Evolutionary conservation across 225 moss, liverwort and hornwort species (phyloP).

Genomic region (Thuidium tamariscinum): DNA sequence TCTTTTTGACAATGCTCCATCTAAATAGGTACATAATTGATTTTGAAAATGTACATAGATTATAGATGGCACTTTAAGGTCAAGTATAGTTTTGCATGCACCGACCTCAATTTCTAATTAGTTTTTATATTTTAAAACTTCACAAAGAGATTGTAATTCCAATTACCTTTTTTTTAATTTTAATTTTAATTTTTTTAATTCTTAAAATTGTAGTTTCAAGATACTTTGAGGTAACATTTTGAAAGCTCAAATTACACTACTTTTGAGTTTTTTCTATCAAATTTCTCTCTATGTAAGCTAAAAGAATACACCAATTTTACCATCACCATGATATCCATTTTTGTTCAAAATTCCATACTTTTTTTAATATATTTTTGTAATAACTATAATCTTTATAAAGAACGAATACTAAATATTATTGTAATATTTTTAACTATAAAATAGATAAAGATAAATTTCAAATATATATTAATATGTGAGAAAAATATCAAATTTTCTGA

Average conservation of each 20-base stretch:
- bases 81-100: too few species aligned
- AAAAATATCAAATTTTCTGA: not conserved
- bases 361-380: not conserved
- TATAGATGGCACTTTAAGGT: too few species aligned
- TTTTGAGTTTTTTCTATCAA: not conserved
- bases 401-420: too few species aligned
- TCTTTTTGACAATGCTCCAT: too few species aligned
- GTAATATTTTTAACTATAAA: not conserved
- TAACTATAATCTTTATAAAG: not conserved
- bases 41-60: too few species aligned
- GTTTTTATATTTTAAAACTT: too few species aligned
- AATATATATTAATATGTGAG: not conserved
- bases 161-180: not conserved
- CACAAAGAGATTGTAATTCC: too few species aligned
- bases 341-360: rapidly evolving
- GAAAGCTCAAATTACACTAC: not conserved
- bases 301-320: not conserved
- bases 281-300: not conserved
- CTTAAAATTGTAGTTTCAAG: not conserved
- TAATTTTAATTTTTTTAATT: not conserved
- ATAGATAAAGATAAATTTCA: not conserved
- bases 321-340: not conserved
- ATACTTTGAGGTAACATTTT: not conserved
- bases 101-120: too few species aligned
- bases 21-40: too few species aligned